These are phyloP conservation scores for Claviceps africana DNA, from an alignment of 2,329 filamentous ascomycete species.

Conservation along the genomic window DNA sequence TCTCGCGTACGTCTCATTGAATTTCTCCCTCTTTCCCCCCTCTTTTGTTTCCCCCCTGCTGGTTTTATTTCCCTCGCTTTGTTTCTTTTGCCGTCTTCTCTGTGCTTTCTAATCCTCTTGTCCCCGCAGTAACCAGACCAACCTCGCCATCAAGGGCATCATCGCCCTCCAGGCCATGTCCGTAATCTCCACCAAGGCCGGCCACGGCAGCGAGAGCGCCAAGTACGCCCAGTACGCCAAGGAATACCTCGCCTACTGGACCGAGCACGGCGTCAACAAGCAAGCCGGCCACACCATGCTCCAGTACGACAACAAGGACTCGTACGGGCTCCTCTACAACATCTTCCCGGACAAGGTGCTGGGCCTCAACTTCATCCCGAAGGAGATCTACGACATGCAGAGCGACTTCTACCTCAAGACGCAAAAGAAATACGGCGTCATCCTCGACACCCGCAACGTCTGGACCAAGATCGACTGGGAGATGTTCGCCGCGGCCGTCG, in stretches of 20 bases:
- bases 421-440: slow-evolving; percentile 63
- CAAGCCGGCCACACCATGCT: slow-evolving; percentile 61
- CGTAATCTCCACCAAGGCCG: slow-evolving; percentile 49
- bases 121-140: slow-evolving; percentile 49
- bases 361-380: slow-evolving; percentile 61
- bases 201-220: slow-evolving; percentile 39
- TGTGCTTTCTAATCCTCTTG: no score
- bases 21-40: no score
- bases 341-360: slow-evolving; percentile 68
- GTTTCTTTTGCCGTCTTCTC: no score
- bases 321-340: slow-evolving; percentile 56
- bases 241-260: slow-evolving; percentile 60
- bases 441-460: slow-evolving; percentile 65
- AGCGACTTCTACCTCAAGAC: slow-evolving; percentile 61
- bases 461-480: slow-evolving; percentile 86
- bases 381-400: slow-evolving; percentile 63
- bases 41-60: background rate
- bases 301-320: slow-evolving; percentile 52
- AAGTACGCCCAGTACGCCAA: slow-evolving; percentile 50
- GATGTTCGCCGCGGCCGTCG: slow-evolving; percentile 68
- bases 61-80: background rate
- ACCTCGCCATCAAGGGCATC: slow-evolving; percentile 72
- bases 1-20: slow-evolving; percentile 19
- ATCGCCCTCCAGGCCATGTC: slow-evolving; percentile 73
- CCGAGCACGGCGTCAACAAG: slow-evolving; percentile 53